Percentiles rank a stretch among this genome's conserved stretches.
Evolutionary conservation across 1,284 basidiomycete genomes (phyloP).

Genomic region (Irpex sp.): DNA sequence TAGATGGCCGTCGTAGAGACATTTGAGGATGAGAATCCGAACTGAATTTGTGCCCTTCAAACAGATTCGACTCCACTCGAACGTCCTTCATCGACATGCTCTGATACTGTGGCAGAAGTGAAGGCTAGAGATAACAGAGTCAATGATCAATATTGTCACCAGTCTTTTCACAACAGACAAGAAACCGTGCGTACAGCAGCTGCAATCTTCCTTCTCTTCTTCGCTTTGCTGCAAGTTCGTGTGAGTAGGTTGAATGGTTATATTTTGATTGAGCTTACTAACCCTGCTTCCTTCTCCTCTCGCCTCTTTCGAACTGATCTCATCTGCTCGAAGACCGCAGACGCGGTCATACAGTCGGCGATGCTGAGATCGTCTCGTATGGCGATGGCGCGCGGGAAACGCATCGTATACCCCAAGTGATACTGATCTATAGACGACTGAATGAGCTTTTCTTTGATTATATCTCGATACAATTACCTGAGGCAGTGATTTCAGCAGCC

Average conservation of each 20-base stretch:
- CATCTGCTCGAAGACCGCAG: constrained; percentile 53
- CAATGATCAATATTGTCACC: neutral
- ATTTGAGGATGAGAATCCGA: neutral
- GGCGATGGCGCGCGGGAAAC: constrained; percentile 81
- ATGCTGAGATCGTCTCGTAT: constrained; percentile 74
- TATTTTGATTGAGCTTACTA: constrained; percentile 11
- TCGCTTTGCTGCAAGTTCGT: constrained; percentile 27
- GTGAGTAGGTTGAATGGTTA: neutral
- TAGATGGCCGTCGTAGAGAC: neutral
- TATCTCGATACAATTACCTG: constrained; percentile 44
- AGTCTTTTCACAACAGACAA: neutral
- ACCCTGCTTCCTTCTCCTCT: constrained; percentile 58
- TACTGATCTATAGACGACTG: constrained; percentile 53
- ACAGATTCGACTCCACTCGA: constrained; percentile 58
- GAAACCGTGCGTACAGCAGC: neutral
- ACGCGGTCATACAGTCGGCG: constrained; percentile 66
- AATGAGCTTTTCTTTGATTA: neutral
- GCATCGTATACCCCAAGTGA: constrained; percentile 74
- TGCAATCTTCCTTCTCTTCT: constrained; percentile 46
- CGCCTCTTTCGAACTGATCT: constrained; percentile 68
- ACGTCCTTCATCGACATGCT: constrained; percentile 62
- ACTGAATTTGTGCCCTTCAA: constrained; percentile 80
- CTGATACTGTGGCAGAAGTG: constrained; percentile 53
- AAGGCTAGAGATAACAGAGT: neutral
- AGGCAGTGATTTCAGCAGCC: constrained; percentile 79